Conservation (phyloP, 2,329 filamentous ascomycete species). For the Calonectria hawksworthii region DNA sequence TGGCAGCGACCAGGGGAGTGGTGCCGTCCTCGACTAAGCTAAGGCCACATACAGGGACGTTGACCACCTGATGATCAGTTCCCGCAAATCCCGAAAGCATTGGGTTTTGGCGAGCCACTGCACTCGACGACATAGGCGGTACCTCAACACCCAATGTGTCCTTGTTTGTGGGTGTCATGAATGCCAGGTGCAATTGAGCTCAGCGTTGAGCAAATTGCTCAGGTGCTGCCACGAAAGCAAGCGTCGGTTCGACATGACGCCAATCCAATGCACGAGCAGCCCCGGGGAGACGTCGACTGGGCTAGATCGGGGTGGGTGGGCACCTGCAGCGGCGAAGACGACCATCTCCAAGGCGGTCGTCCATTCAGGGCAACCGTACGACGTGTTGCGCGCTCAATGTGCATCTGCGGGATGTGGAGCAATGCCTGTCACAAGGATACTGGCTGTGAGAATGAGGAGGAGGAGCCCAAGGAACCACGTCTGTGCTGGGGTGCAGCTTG, state of each 20-base stretch:
- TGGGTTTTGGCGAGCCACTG: slow-evolving; percentile 34
- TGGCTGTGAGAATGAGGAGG: slow-evolving; percentile 28
- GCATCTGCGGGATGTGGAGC: slow-evolving; percentile 44
- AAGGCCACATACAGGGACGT: slow-evolving; percentile 40
- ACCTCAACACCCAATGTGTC: slow-evolving; percentile 31
- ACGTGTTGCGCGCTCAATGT: slow-evolving; percentile 45
- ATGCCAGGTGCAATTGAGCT: slow-evolving; percentile 34
- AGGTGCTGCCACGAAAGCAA: slow-evolving; percentile 57
- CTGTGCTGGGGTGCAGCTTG: slow-evolving; percentile 39
- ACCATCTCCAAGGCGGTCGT: slow-evolving; percentile 26
- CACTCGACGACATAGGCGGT: slow-evolving; percentile 33
- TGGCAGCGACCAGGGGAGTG: slow-evolving; percentile 38
- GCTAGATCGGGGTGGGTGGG: slow-evolving; percentile 45
- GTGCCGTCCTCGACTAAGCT: slow-evolving; percentile 36
- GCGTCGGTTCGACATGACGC: slow-evolving; percentile 47
- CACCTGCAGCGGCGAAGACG: slow-evolving; percentile 46
- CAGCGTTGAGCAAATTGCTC: slow-evolving; percentile 45
- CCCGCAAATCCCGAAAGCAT: slow-evolving; percentile 36
- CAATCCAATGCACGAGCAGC: slow-evolving; percentile 42
- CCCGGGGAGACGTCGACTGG: slow-evolving; percentile 38
- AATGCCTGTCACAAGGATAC: slow-evolving; percentile 39
- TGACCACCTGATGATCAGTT: slow-evolving; percentile 44
- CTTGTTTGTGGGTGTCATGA: slow-evolving; percentile 35
- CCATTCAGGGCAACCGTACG: slow-evolving; percentile 42
- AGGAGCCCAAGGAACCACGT: slow-evolving; percentile 33